Evolutionary conservation across 1,139 yeast species (phyloP).

Genomic region (Saccharomyces hybrid): DNA sequence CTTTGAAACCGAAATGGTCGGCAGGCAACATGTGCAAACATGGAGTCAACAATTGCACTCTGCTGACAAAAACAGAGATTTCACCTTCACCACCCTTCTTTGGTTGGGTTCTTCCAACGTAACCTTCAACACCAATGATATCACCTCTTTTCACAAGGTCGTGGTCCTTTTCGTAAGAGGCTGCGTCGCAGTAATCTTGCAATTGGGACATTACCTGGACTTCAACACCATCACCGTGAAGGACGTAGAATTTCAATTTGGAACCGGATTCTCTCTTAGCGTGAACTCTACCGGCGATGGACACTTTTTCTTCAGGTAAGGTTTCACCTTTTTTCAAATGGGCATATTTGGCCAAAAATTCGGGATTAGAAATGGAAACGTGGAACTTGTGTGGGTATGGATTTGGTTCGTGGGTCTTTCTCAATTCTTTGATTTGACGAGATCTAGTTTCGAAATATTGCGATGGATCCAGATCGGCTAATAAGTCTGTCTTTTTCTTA

Average conservation of each 20-base stretch:
- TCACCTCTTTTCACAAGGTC: slow-evolving; percentile 94
- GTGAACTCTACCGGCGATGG: slow-evolving; percentile 88
- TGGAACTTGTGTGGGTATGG: slow-evolving; percentile 97
- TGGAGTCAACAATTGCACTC: slow-evolving; percentile 80
- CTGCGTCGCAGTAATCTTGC: slow-evolving; percentile 51
- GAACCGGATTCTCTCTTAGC: slow-evolving; percentile 96
- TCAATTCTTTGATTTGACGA: slow-evolving; percentile 76
- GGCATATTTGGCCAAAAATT: slow-evolving; percentile 62
- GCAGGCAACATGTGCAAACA: slow-evolving; percentile 98
- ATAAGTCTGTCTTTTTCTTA: slow-evolving; percentile 44
- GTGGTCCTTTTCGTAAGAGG: slow-evolving; percentile 72
- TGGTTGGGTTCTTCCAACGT: slow-evolving; percentile 95
- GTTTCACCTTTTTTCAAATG: slow-evolving; percentile 78
- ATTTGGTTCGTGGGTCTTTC: slow-evolving; percentile 61
- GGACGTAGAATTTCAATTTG: slow-evolving; percentile 84
- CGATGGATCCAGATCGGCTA: slow-evolving; percentile 87
- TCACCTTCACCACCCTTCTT: slow-evolving; percentile 99
- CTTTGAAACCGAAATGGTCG: slow-evolving; percentile 95
- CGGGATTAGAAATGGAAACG: slow-evolving; percentile 59
- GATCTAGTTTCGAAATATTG: slow-evolving; percentile 92
- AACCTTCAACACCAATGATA: slow-evolving; percentile 89
- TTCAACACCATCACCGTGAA: slow-evolving; percentile 84
- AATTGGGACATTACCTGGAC: slow-evolving; percentile 96
- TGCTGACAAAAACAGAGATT: slow-evolving; percentile 78
- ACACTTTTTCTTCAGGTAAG: slow-evolving; percentile 59